Evolutionary conservation across 805 yeast genomes (phyloP).

Genomic region (Ogataea nonfermentans): DNA sequence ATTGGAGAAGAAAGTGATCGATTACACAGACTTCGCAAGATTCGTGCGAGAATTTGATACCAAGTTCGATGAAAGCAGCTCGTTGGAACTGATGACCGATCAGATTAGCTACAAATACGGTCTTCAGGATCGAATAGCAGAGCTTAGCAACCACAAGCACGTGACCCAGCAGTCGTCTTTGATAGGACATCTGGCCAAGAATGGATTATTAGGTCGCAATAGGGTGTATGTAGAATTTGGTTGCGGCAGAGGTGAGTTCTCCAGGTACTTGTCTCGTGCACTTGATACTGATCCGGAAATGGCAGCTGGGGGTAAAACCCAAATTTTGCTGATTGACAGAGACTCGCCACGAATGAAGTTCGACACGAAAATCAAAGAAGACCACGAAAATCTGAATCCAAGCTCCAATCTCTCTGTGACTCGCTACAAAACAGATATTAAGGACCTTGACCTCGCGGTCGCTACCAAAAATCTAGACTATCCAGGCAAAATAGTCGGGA

Average conservation of each 20-base stretch:
- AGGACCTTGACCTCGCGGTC: constrained; percentile 59
- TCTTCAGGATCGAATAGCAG: constrained; percentile 43
- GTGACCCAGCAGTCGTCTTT: constrained; percentile 79
- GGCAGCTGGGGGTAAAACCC: constrained; percentile 2
- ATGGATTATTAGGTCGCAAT: constrained; percentile 37
- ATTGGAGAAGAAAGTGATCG: constrained; percentile 5
- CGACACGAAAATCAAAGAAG: constrained; percentile 65
- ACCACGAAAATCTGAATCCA: constrained; percentile 35
- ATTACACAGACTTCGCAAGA: constrained; percentile 23
- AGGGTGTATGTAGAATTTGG: constrained; percentile 73
- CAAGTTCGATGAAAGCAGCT: constrained; percentile 14
- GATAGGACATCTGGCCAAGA: constrained; percentile 59
- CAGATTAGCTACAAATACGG: constrained; percentile 31
- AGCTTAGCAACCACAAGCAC: constrained; percentile 65
- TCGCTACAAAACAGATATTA: constrained; percentile 73
- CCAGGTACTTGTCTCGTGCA: constrained; percentile 54
- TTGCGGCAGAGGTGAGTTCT: constrained; percentile 84
- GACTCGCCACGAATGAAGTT: constrained; percentile 75
- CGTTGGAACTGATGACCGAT: constrained; percentile 14
- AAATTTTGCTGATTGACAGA: constrained; percentile 68
- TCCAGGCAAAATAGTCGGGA: constrained; percentile 42
- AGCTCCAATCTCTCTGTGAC: constrained; percentile 19
- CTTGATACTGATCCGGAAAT: constrained; percentile 18
- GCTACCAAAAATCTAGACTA: constrained; percentile 35
- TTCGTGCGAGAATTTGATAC: constrained; percentile 20